These are phyloP conservation scores for Aspergillus quadrilineatus DNA, from an alignment of 2,329 filamentous ascomycete genomes.

Conservation along the genomic window DNA sequence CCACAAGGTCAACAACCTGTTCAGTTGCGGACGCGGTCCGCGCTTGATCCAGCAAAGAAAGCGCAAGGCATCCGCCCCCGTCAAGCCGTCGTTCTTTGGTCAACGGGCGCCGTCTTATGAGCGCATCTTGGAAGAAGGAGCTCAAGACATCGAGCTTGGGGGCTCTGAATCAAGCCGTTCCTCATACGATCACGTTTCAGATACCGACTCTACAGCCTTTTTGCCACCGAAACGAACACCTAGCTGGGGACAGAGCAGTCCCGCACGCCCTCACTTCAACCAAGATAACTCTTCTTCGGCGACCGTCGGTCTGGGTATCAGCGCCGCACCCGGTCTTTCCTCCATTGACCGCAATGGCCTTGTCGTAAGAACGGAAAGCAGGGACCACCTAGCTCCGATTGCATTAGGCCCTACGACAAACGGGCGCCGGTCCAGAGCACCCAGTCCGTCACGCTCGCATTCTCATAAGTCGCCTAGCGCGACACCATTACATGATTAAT, in stretches of 20 bases:
- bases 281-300: conserved; percentile 43
- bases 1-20: conserved; percentile 50
- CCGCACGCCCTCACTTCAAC: conserved; percentile 37
- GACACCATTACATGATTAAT: conserved; percentile 38
- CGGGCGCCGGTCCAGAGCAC: conserved; percentile 44
- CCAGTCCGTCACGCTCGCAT: conserved; percentile 49
- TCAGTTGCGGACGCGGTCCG: conserved; percentile 29
- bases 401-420: conserved; percentile 51
- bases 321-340: conserved; percentile 32
- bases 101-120: conserved; percentile 63
- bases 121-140: conserved; percentile 78
- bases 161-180: conserved; percentile 55
- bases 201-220: conserved; percentile 52
- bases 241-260: conserved; percentile 33
- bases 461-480: conserved; percentile 38
- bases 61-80: conserved; percentile 63
- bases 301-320: conserved; percentile 39
- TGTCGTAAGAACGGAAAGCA: conserved; percentile 78
- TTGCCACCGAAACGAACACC: conserved; percentile 52
- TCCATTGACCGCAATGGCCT: conserved; percentile 67
- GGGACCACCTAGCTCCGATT: conserved; percentile 68
- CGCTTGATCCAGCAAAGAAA: conserved; percentile 35
- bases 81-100: conserved; percentile 45
- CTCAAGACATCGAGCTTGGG: conserved; percentile 73
- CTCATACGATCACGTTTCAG: conserved; percentile 63